A percentile compares a stretch with the other conserved stretches of the same genome.
Conservation (phyloP, 1,284 basidiomycete genomes). For the Apiotrichum montevideense region DNA sequence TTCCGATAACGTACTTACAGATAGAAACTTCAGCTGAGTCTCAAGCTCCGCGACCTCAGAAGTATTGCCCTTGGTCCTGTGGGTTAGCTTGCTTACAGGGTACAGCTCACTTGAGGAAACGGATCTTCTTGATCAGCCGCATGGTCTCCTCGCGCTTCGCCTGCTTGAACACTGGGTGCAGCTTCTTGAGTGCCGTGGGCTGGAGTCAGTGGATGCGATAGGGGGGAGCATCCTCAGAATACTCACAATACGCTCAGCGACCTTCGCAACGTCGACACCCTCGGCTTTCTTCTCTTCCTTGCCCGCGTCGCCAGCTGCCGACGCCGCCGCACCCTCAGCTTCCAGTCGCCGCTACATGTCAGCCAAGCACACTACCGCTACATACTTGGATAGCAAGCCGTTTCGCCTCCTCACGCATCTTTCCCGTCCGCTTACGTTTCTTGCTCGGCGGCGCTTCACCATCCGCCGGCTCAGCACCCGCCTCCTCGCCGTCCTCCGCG, state of each 20-base stretch:
- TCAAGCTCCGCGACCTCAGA: slow-evolving; percentile 55
- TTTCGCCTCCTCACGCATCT: slow-evolving; percentile 42
- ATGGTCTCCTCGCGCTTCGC: slow-evolving; percentile 75
- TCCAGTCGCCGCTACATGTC: neutral
- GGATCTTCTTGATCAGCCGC: slow-evolving; percentile 75
- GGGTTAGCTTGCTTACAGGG: neutral
- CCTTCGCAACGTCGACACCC: slow-evolving; percentile 24
- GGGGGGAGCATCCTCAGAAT: neutral
- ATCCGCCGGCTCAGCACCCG: neutral
- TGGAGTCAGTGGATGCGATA: slow-evolving; percentile 11
- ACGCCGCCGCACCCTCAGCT: neutral
- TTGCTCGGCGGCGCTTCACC: slow-evolving; percentile 12
- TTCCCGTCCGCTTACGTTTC: slow-evolving; percentile 45
- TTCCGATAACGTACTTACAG: slow-evolving; percentile 49
- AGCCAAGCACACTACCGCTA: neutral
- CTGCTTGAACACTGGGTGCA: slow-evolving; percentile 57
- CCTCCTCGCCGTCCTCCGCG: slow-evolving; percentile 7
- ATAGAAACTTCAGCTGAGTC: slow-evolving; percentile 61
- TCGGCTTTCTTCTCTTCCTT: neutral
- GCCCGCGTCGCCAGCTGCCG: neutral
- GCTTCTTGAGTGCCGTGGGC: slow-evolving; percentile 42
- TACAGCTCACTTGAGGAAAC: slow-evolving; percentile 55
- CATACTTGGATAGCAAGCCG: slow-evolving; percentile 32
- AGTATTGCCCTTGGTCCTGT: slow-evolving; percentile 44
- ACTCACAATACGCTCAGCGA: slow-evolving; percentile 36